A percentile compares a stretch with the other conserved stretches of the same genome.
phyloP scores from a whole-genome alignment of 331 rosid species.

The Pyracantha coccinea region DNA sequence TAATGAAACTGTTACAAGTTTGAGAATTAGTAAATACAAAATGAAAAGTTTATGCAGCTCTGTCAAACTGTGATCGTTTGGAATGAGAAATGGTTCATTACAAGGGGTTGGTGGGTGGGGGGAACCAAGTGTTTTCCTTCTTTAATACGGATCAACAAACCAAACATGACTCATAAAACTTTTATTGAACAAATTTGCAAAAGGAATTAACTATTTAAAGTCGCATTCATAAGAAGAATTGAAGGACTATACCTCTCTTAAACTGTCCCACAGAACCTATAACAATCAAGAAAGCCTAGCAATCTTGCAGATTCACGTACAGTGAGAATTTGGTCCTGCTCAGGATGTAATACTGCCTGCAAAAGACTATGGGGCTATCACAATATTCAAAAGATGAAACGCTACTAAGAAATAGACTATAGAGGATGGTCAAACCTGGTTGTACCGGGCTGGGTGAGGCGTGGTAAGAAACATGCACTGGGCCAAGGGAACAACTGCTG shows the following conservation, averaged over 20 bases:
- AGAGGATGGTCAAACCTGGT: conserved; percentile 38
- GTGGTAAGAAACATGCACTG: no score
- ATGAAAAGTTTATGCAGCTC: no score
- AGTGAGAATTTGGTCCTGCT: conserved; percentile 63
- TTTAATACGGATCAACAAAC: neutral
- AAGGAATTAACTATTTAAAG: neutral
- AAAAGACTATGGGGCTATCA: neutral
- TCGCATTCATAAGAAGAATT: neutral
- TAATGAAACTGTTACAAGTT: no score
- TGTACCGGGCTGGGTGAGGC: neutral
- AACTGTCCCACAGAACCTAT: conserved; percentile 54
- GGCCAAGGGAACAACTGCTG: no score
- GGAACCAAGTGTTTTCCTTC: neutral
- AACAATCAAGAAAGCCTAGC: conserved; percentile 89
- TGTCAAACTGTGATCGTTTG: no score
- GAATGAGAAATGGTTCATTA: no score
- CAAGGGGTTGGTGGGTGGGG: no score
- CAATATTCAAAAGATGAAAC: neutral
- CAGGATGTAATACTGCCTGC: conserved; percentile 67
- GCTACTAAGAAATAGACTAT: neutral
- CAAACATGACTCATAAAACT: neutral
- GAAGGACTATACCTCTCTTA: conserved; percentile 47
- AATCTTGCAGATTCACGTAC: conserved; percentile 89
- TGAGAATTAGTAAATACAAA: no score
- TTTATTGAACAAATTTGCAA: no score